phyloP scores from a whole-genome alignment of 2,329 filamentous ascomycete species.

The Aspergillus pseudoviridinutans region DNA sequence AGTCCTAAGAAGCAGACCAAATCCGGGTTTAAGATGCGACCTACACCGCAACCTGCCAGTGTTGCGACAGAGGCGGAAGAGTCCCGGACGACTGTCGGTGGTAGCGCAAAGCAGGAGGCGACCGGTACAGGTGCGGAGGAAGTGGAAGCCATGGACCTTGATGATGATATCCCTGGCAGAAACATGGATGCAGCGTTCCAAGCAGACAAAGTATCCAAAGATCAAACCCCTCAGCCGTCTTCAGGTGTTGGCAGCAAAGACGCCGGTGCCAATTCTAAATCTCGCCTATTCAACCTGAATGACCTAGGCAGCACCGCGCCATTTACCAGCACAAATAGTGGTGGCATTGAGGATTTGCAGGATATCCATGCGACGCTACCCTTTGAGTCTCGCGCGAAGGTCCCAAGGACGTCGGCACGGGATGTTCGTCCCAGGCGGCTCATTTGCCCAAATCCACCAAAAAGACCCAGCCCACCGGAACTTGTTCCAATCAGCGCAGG shows the following conservation, averaged over 20 bases:
- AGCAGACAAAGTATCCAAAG: conserved; percentile 6
- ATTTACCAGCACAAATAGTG: conserved; percentile 43
- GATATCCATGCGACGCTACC: conserved; percentile 54
- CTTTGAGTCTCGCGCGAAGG: conserved; percentile 53
- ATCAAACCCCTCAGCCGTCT: conserved; percentile 3
- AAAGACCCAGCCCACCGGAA: conserved; percentile 41
- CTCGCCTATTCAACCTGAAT: conserved; percentile 43
- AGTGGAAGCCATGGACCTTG: conserved; percentile 46
- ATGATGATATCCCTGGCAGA: conserved; percentile 31
- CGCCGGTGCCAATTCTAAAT: conserved; percentile 6
- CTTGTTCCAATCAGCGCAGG: conserved; percentile 17
- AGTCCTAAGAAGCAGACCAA: conserved; percentile 34
- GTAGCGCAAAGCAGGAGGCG: conserved; percentile 15
- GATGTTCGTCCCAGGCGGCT: conserved; percentile 37
- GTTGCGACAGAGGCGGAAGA: conserved; percentile 40
- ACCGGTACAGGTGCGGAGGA: conserved; percentile 15
- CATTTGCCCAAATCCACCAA: conserved; percentile 50
- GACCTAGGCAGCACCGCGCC: conserved; percentile 50
- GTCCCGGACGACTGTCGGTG: conserved; percentile 27
- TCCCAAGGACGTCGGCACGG: conserved; percentile 39
- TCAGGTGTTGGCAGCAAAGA: conserved; percentile 9
- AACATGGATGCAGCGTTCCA: conserved; percentile 2
- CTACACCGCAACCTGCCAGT: conserved; percentile 30
- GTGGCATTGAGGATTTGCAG: conserved; percentile 51
- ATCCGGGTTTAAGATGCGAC: conserved; percentile 24